Evolutionary conservation across 768 basidiomycete genomes (phyloP), one percentile per base, ranked within the genome.

Genomic region (Mycena capillaripes): DNA sequence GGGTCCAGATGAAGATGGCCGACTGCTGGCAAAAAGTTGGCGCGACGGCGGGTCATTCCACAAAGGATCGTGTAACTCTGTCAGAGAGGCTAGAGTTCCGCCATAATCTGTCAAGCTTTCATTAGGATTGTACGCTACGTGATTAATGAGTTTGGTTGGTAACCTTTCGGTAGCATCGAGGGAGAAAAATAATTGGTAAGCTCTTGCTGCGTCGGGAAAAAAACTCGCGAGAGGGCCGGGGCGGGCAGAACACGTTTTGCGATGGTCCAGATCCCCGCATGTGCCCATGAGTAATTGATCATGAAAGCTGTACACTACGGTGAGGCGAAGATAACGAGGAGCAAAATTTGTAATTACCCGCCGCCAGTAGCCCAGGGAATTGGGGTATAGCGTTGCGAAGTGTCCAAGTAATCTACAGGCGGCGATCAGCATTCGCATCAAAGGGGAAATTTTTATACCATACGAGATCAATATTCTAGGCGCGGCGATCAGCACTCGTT

Each of bases 361-460:
- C 92, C 40, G 89, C 92, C 34, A 95, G 82, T 89, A 95, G 89
- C 64, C 93, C 93, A 61, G 94, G 92, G 82, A 90, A 94, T 61
- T 88, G 87, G 42, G 93, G 92, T 50, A 91, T 84, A 34, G 92
- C 84, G 74, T 95, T 92, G 70, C 87, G 87, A 69, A 91, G 77
- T 56, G 88, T 86, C 91, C 91, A 95, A 44, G 91, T 76, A 76
- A 87, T 88, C 90, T 94, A 48, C 14, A 44, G 74, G 53, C 73
- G 59, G 55, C 65, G 34, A 74, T 73, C 69, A 70, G 62, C 42
- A 56, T 65, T n/a, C 40, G 58, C 66, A 16, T 29, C 21, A 27
- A 55, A 61, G 66, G 29, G 48, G 65, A 64, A 50, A 57, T 56
- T 34, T 40, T 30, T 70, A 42, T 21, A 65, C 66, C 71, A 79